Base-by-base conservation (phyloP, 345 rosid species). In the Rhizophora mangle region DNA sequence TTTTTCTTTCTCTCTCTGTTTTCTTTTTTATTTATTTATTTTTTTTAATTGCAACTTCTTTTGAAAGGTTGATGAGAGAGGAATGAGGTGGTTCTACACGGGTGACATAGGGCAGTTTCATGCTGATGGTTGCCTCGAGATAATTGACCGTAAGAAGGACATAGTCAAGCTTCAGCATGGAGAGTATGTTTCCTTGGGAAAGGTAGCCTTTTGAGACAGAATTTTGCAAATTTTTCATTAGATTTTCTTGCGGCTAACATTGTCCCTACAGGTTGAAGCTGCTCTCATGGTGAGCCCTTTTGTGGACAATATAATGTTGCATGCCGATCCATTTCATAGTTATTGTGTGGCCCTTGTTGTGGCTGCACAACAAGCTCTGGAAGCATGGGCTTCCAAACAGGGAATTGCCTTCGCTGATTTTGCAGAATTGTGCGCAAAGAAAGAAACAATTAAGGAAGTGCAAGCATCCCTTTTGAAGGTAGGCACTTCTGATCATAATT, bases 111-210 rank as follows among this genome's bases (percentile, higher is more conserved):
- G 99, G 74, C 88, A 78, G 77, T 82, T 96, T 76, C 99, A 96
- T 53, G 62, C 89, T 20, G 99, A 96, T 74, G 98, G 98, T 65
- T 96, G 99, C 82, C 95, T 96, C 47, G 97, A 96, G 90, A 96
- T 96, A 65, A 81, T 90, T 78, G 98, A 96, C 78, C 93, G 98
- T 6, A 96, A 89, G 68, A 96, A 96, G 73, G 99, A 96, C 77
- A 96, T 96, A 16, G 93, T 96, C 74, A 96, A 96, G 79, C 97
- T 96, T 82, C 98, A 92, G 79, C 98, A 92, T 16, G 99, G 99
- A 30, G 99, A 96, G 78, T 96, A 96, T 82, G 91, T 96, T 76
- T 92, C 99, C 52, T 77, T 96, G 54, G 99, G 98, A 81, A 96
- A 96, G 91, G 99, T 95, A 79, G 72, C 72, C 68, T 72, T 36